Percentiles rank a stretch among this genome's conserved stretches.
phyloP scores from a whole-genome alignment of 1,284 basidiomycete genomes.

The Leccinum griseonigrum region DNA sequence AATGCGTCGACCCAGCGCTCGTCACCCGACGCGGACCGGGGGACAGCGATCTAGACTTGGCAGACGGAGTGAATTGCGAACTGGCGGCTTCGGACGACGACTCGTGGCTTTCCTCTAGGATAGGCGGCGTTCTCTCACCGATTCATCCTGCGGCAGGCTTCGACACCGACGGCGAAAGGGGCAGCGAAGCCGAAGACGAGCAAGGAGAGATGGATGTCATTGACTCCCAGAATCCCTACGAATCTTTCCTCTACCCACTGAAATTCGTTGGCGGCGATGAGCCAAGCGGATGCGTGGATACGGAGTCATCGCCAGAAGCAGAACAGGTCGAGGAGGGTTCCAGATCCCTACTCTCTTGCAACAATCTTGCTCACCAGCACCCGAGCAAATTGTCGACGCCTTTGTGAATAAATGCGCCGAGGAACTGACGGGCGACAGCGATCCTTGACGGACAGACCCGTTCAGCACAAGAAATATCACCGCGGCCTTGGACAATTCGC shows the following conservation, averaged over 20 bases:
- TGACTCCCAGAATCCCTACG: conserved; percentile 32
- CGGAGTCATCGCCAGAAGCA: conserved; percentile 5
- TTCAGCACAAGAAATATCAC: conserved; percentile 29
- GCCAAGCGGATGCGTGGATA: conserved; percentile 4
- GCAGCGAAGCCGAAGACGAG: conserved; percentile 21
- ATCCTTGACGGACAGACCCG: conserved; percentile 22
- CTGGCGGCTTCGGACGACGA: background rate
- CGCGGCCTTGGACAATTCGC: conserved; percentile 8
- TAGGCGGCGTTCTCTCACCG: background rate
- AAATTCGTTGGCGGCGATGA: conserved; percentile 16
- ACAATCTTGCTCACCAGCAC: too few relatives aligned
- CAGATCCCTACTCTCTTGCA: too few relatives aligned
- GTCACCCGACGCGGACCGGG: conserved; percentile 9
- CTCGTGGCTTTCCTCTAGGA: background rate
- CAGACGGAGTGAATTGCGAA: background rate
- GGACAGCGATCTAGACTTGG: conserved; percentile 18
- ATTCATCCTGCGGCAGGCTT: conserved; percentile 1
- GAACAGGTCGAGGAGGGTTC: background rate
- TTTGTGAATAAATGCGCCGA: conserved; percentile 4
- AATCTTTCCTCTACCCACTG: conserved; percentile 21
- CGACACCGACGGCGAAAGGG: conserved; percentile 16
- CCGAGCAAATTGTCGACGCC: background rate
- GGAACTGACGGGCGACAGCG: conserved; percentile 5
- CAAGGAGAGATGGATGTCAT: conserved; percentile 18
- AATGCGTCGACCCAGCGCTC: conserved; percentile 5